Evolutionary conservation across 768 basidiomycete genomes (phyloP), one percentile per base, ranked within the genome.

Genomic region (Krasilnikovozyma curviuscula): DNA sequence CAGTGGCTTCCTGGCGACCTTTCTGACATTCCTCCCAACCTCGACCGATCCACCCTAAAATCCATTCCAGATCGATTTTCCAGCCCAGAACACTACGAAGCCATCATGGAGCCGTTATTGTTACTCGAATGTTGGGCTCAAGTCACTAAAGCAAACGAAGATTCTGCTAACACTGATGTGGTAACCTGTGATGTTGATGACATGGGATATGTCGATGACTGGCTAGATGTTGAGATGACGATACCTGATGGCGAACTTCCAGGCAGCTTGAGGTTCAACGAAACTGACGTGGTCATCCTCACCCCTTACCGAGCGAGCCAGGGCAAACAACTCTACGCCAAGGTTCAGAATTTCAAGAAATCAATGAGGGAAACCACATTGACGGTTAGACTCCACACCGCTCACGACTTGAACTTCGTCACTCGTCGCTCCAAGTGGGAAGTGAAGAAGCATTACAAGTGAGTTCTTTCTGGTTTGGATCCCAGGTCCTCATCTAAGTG

Each of bases 121-220:
- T 65, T 88, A 18, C 67, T 83, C 49, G 93, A 98, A 65, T 78
- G 83, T 53, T 95, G 93, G 89, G 75, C 79, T 25, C 84, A 91
- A 59, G 72, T 91, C 21, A 59, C 70, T 7, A 76, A 83, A 54
- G 76, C 83, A 5, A 84, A 83, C 60, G 78, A 81, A 43, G 77
- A 79, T 47, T 53, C 50, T 7, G 69, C 66, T 39, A 54, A 32
- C 40, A 46, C 56, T 6, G 71, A 77, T 6, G 61, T 63, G 1
- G 73, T 76, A 55, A 67, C 71, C 23, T 76, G 75, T 64, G 77
- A 74, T 50, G 71, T 97, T 34, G 70, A 68, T 24, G 73, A 75
- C 14, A 76, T 81, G 16, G 73, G 73, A 51, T 81, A 75, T 59
- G 72, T 75, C 7, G 83, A 88, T 58, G 77, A 81, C 50, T 95